These are phyloP conservation scores for Gastrolobium bilobum DNA, from an alignment of 306 rosid species.

Conservation along the genomic window DNA sequence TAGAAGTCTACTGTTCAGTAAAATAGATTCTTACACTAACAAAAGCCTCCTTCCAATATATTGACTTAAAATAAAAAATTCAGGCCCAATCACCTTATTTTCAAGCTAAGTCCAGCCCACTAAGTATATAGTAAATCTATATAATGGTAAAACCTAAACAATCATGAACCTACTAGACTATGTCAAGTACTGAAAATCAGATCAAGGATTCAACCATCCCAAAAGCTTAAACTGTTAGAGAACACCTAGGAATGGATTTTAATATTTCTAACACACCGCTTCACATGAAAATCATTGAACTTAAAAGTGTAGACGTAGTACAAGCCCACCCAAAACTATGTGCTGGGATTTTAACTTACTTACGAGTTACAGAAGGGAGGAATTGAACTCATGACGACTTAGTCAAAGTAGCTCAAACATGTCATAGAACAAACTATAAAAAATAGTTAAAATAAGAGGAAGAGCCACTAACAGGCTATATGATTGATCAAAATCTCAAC, in stretches of 20 bases:
- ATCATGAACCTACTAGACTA: constrained; percentile 7
- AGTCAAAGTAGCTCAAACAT: constrained; percentile 3
- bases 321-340: background rate
- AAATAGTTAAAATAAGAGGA: constrained; percentile 2
- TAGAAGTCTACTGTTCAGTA: too few species aligned
- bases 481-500: constrained; percentile 26
- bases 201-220: constrained; percentile 8
- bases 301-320: background rate
- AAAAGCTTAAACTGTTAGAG: background rate
- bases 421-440: background rate
- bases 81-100: too few species aligned
- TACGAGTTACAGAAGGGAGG: too few species aligned
- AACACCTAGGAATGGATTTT: background rate
- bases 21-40: too few species aligned
- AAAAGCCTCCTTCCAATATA: too few species aligned
- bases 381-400: background rate
- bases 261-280: background rate
- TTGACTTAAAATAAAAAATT: too few species aligned
- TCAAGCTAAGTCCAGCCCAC: too few species aligned
- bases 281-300: background rate
- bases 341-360: background rate
- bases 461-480: constrained; percentile 1
- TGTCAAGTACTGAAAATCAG: constrained; percentile 13
- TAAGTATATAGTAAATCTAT: too few species aligned
- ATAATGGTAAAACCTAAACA: background rate